Evolutionary conservation across 2,329 filamentous ascomycete genomes (phyloP).

Genomic region (Apiospora koreana): DNA sequence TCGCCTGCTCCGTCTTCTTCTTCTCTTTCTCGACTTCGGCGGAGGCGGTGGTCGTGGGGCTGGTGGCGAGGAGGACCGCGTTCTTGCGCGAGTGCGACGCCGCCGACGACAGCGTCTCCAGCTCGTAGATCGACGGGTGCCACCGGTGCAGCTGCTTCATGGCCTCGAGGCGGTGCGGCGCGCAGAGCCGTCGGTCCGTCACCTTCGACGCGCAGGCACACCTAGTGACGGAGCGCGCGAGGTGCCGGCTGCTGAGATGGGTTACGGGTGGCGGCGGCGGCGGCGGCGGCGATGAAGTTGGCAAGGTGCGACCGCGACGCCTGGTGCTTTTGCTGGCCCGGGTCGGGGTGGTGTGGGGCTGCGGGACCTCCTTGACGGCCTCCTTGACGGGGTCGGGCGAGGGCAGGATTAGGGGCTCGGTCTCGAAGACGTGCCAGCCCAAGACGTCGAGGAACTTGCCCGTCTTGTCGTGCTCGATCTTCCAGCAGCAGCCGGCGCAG

Average conservation of each 20-base stretch:
- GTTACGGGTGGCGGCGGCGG: not conserved
- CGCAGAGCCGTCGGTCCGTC: slow-evolving; percentile 34
- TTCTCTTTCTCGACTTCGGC: no score
- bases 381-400: no score
- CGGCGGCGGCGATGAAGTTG: no score
- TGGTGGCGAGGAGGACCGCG: not conserved
- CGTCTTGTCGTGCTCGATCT: slow-evolving; percentile 5
- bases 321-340: no score
- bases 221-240: slow-evolving; percentile 32
- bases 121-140: slow-evolving; percentile 6
- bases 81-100: not conserved
- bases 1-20: no score
- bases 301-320: no score
- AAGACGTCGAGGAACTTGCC: slow-evolving; percentile 14
- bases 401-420: not conserved
- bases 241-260: slow-evolving; percentile 13
- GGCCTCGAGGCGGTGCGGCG: slow-evolving; percentile 34
- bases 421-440: slow-evolving; percentile 23
- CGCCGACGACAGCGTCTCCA: not conserved
- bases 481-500: slow-evolving; percentile 32
- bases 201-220: slow-evolving; percentile 40
- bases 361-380: not conserved
- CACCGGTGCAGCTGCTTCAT: slow-evolving; percentile 25
- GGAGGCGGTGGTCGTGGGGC: not conserved
- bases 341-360: not conserved